phyloP scores from a whole-genome alignment of 2,329 filamentous ascomycete species.

The Trichoderma aggressivum region DNA sequence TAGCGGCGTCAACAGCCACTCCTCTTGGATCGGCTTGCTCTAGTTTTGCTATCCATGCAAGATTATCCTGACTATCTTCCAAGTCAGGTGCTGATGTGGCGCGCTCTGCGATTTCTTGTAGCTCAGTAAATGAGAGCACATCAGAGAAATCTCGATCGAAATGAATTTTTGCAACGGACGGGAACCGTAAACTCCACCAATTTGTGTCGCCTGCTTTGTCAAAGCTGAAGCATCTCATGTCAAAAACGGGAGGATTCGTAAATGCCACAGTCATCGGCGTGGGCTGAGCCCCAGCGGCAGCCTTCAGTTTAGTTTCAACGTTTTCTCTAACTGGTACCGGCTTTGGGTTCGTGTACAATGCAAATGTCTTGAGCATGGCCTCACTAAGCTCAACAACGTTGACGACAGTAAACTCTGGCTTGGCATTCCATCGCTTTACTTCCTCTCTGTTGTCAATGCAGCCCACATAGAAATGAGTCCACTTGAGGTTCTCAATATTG shows the following conservation, averaged over 20 bases:
- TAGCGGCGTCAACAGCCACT: slow-evolving; percentile 41
- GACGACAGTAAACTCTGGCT: slow-evolving; percentile 63
- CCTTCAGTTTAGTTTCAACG: slow-evolving; percentile 42
- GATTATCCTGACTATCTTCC: slow-evolving; percentile 58
- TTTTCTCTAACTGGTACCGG: slow-evolving; percentile 40
- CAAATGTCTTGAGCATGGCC: slow-evolving; percentile 50
- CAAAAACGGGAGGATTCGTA: slow-evolving; percentile 69
- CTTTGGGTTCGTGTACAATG: slow-evolving; percentile 43
- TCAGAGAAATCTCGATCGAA: slow-evolving; percentile 69
- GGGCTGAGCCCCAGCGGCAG: slow-evolving; percentile 43
- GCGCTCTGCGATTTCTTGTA: slow-evolving; percentile 63
- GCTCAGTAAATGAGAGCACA: slow-evolving; percentile 63
- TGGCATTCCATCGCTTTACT: slow-evolving; percentile 47
- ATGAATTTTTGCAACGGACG: slow-evolving; percentile 72
- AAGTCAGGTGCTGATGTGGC: slow-evolving; percentile 48
- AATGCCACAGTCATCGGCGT: slow-evolving; percentile 56
- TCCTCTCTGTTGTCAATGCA: slow-evolving; percentile 68
- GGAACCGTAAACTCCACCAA: slow-evolving; percentile 75
- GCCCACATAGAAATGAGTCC: slow-evolving; percentile 78
- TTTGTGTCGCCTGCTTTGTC: slow-evolving; percentile 65
- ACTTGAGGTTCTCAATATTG: slow-evolving; percentile 54
- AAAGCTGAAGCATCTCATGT: slow-evolving; percentile 76
- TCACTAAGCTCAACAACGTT: slow-evolving; percentile 58
- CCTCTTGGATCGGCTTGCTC: slow-evolving; percentile 51
- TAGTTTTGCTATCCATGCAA: slow-evolving; percentile 59